Evolutionary conservation across 2,329 filamentous ascomycete species (phyloP), one percentile per base, ranked within the genome.

Genomic region (Chaetomium strumarium): DNA sequence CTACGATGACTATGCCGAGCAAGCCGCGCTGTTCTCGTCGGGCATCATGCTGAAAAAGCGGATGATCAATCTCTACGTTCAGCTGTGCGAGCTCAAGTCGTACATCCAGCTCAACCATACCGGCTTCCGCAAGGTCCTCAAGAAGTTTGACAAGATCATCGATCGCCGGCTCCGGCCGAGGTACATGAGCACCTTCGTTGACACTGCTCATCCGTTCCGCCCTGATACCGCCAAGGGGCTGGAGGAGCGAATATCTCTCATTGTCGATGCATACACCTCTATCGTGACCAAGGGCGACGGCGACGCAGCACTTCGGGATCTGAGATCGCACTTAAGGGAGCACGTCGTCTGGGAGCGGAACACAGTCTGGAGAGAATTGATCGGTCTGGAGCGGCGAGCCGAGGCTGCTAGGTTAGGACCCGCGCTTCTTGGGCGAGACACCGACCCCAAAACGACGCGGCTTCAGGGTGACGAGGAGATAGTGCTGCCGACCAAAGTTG

Each of bases 301-400:
- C 3, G 75, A 79, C 6, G 73, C 86, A 12, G 91, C 93, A 5
- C 88, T 84, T 63, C 85, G 88, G 60, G 93, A 97, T 66, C 76
- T 99, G 52, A 82, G 93, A 49, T 81, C 96, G 30, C 91, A 99
- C 65, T 78, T 99, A 24, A 79, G 93, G 52, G 95, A 99, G 70
- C 93, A 99, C 68, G 91, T 99, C 17, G 92, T 97, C 0, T 99
- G 93, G 95, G 95, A 99, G 69, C 82, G 93, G 52, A 99, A 99
- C 66, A 99, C 93, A 0, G 93, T 99, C 16, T 99, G 93, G 93
- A 79, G 95, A 71, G 93, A 99, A 63, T 93, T 99, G 82, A 99
- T 99, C 67, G 93, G 92, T 49, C 92, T 99, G 61, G 95, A 99
- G 73, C 81, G 93, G 19, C 91, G 95, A 66, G 90, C 90, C 1